phyloP scores from a whole-genome alignment of 164 flowering plant genomes.

The Saururus chinensis region DNA sequence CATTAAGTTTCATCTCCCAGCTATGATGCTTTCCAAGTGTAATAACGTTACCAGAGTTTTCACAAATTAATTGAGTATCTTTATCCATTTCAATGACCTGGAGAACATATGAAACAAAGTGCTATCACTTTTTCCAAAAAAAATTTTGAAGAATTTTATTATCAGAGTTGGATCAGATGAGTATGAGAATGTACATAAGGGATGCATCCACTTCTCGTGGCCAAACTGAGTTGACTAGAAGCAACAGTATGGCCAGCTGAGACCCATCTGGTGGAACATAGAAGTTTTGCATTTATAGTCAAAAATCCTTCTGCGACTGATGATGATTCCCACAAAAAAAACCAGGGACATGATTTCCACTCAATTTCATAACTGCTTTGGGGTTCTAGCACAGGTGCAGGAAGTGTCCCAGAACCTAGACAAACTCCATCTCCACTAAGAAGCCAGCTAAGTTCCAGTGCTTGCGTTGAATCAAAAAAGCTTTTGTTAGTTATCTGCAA shows the following conservation, averaged over 20 bases:
- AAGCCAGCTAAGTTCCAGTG: slow-evolving; percentile 55
- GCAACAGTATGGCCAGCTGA: slow-evolving; percentile 75
- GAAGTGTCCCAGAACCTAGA: slow-evolving; percentile 61
- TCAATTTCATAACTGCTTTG: slow-evolving; percentile 49
- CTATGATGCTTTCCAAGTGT: slow-evolving; percentile 30
- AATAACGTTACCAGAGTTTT: slow-evolving; percentile 37
- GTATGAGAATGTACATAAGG: slow-evolving; percentile 10
- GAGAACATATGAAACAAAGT: slow-evolving; percentile 6
- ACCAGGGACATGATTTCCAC: slow-evolving; percentile 68
- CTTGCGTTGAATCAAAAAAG: slow-evolving; percentile 57
- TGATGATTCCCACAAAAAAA: slow-evolving; percentile 42
- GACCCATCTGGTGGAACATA: slow-evolving; percentile 61
- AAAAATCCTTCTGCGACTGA: slow-evolving; percentile 51
- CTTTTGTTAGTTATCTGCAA: slow-evolving; percentile 59
- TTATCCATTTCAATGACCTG: slow-evolving; percentile 46
- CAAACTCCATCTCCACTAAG: slow-evolving; percentile 60
- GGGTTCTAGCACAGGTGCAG: slow-evolving; percentile 55
- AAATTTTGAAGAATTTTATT: not conserved
- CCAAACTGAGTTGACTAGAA: slow-evolving; percentile 60
- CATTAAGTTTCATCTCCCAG: slow-evolving; percentile 64
- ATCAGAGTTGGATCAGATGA: not conserved
- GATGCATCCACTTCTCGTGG: slow-evolving; percentile 28
- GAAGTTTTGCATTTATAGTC: slow-evolving; percentile 50
- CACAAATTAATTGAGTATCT: slow-evolving; percentile 22
- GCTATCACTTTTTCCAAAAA: not conserved